Base-by-base conservation (phyloP, 805 yeast genomes). In the Zygoascus bituminiphila region DNA sequence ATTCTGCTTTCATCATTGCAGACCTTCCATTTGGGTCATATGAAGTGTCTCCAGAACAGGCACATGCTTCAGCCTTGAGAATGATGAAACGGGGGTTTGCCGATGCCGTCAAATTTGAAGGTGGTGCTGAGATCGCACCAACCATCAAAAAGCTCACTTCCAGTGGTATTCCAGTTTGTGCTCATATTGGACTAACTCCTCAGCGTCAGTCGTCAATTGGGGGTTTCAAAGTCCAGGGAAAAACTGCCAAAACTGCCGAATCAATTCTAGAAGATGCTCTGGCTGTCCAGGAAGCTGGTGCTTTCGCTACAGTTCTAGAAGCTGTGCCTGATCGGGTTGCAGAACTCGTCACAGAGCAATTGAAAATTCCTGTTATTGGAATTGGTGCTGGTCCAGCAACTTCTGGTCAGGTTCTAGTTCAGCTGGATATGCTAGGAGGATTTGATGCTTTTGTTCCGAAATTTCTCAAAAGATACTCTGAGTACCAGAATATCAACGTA, bases 141-240 rank as follows among this genome's bases (percentile, higher is more conserved):
- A 76, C 82, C 0, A 76, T 93, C 8, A 58, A 64, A 49, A 74
- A 73, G 51, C 65, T 91, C 17, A 72, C 81, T 1, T 62, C 73
- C 4, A 70, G 82, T 15, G 98, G 98, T 0, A 81, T 91, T 8
- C 95, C 97, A 0, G 88, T 88, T 2, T 74, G 87, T 67, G 97
- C 94, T 1, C 98, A 91, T 64, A 78, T 87, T 25, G 98, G 98
- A 0, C 69, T 91, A 26, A 87, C 95, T 3, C 98, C 98, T 1
- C 98, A 93, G 63, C 75, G 86, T 39, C 80, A 80, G 52, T 78
- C 86, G 54, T 62, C 86, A 0, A 61, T 84, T 12, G 89, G 96
- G 19, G 98, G 98, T 0, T 91, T 82, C 66, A 84, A 81, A 64
- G 83, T 86, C 1, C 98, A 91, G 63, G 97, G 95, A 0, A 68